Evolutionary conservation across 2,329 filamentous ascomycete species (phyloP).

Genomic region (Aureobasidium sp.): DNA sequence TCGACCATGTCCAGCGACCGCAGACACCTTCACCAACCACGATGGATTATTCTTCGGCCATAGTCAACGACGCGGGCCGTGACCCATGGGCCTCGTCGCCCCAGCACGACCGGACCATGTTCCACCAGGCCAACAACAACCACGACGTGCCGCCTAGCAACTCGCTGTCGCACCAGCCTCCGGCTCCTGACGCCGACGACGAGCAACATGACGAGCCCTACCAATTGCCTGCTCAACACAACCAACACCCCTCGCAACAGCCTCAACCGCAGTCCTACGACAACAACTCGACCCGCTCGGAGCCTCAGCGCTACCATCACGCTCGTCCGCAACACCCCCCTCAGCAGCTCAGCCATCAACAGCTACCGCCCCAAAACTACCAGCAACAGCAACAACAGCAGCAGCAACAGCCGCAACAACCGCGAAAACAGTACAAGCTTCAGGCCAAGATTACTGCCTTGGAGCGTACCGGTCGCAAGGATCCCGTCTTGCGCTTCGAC

Average conservation of each 20-base stretch:
- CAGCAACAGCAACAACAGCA: constrained; percentile 32
- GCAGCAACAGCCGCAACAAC: constrained; percentile 26
- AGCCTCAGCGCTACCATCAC: constrained; percentile 25
- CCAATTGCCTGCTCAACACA: constrained; percentile 9
- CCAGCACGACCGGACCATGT: constrained; percentile 41
- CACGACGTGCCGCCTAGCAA: constrained; percentile 29
- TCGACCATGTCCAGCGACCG: constrained; percentile 14
- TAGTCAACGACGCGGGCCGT: constrained; percentile 49
- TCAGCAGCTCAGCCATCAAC: constrained; percentile 27
- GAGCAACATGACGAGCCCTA: neutral
- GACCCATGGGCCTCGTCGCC: constrained; percentile 60
- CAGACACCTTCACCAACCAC: constrained; percentile 15
- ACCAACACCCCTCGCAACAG: constrained; percentile 1
- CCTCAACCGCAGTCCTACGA: neutral
- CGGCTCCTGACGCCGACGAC: constrained; percentile 13
- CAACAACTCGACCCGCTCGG: neutral
- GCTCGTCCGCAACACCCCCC: constrained; percentile 28
- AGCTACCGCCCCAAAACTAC: constrained; percentile 16
- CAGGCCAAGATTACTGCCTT: constrained; percentile 92
- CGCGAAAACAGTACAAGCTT: constrained; percentile 51
- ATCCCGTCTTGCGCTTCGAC: constrained; percentile 89
- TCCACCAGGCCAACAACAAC: constrained; percentile 39
- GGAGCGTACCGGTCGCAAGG: constrained; percentile 89
- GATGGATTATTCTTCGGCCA: constrained; percentile 56
- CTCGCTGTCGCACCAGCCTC: constrained; percentile 20